Evolutionary conservation across 1,139 yeast genomes (phyloP), one percentile per base, ranked within the genome.

Genomic region (Hansenula lynferdii): DNA sequence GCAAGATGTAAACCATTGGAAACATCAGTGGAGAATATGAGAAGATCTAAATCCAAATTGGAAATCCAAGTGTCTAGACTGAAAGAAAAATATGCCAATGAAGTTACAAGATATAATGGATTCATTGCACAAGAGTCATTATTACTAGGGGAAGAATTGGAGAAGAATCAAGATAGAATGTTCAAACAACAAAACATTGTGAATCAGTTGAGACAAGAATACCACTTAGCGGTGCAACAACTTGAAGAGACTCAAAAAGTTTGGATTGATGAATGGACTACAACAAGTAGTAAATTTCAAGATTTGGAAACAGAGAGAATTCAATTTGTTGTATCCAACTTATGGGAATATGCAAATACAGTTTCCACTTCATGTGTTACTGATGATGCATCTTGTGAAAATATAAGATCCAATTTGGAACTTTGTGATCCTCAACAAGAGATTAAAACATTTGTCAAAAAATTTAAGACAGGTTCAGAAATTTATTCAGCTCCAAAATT

Each of bases 301-400:
- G 77, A 70, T 43, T 63, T 86, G 46, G 98, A 92, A 56, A 76
- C 77, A 37, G 89, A 85, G 51, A 72, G 96, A 47, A 77, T 89
- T 39, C 84, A 84, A 51, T 74, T 81, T 43, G 57, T 86, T 41
- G 86, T 89, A 53, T 69, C 84, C 15, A 85, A 83, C 53, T 62
- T 94, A 47, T 94, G 96, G 82, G 84, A 81, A 32, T 90, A 73
- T 58, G 81, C 95, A 39, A 87, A 87, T 58, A 71, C 80, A 38
- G 69, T 84, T 12, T 85, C 95, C 6, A 72, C 87, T 0, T 71
- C 81, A 6, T 86, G 95, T 56, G 92, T 87, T 21, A 78, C 78
- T 37, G 84, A 82, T 50, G 96, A 86, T 54, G 85, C 79, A 43
- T 64, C 80, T 5, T 85, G 85, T 39, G 96, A 87, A 55, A 67